These are phyloP conservation scores for Penicillium sp. DNA, from an alignment of 2,329 filamentous ascomycete species.

Conservation along the genomic window DNA sequence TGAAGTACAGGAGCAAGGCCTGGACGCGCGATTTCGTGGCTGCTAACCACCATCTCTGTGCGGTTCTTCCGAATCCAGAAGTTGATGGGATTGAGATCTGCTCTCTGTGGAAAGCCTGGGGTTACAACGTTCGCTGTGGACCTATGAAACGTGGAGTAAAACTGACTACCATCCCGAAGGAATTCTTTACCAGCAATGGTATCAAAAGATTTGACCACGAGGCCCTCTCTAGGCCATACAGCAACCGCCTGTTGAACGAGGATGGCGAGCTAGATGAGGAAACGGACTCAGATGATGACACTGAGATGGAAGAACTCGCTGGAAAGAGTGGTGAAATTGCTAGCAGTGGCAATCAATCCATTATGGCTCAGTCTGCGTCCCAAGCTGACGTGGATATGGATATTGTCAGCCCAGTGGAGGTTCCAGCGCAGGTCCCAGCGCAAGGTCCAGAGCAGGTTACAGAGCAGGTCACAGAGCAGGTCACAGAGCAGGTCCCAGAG, in stretches of 20 bases:
- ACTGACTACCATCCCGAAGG: not conserved
- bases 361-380: not conserved
- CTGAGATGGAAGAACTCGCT: not conserved
- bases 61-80: not conserved
- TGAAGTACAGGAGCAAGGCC: not conserved
- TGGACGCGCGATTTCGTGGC: not conserved
- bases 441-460: too few species aligned
- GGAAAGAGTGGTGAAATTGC: not conserved
- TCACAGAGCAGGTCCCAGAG: accelerated
- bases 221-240: not conserved
- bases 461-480: not conserved
- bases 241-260: not conserved
- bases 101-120: not conserved
- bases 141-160: not conserved
- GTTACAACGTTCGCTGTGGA: not conserved
- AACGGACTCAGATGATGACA: not conserved
- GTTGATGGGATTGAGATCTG: not conserved
- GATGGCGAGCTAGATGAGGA: not conserved
- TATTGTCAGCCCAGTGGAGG: not conserved
- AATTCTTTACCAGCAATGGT: not conserved
- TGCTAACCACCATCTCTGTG: conserved; percentile 1
- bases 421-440: not conserved
- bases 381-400: not conserved
- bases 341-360: not conserved
- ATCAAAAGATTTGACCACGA: not conserved